Conservation (phyloP, 176 grass and related monocot species). For the Canna indica region DNA sequence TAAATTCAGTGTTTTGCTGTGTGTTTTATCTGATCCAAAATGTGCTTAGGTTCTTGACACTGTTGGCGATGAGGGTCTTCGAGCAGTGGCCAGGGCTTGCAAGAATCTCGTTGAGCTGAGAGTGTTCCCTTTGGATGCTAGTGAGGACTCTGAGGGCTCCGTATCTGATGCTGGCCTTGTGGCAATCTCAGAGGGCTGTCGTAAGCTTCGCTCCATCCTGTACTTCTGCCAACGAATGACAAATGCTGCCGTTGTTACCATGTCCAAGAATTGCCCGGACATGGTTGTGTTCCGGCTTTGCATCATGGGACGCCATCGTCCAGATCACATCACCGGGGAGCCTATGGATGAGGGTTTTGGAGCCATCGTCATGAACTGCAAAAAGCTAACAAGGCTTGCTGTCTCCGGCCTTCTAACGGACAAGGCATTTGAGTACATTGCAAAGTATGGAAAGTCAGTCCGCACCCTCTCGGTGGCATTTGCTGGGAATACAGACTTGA, state of each 20-base stretch:
- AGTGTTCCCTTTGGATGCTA: slow-evolving; percentile 52
- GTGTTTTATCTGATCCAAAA: slow-evolving; percentile 11
- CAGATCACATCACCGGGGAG: slow-evolving; percentile 44
- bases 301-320: slow-evolving; percentile 75
- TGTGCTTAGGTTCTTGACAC: slow-evolving; percentile 70
- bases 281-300: slow-evolving; percentile 78
- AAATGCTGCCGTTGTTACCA: slow-evolving; percentile 56
- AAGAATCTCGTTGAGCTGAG: slow-evolving; percentile 68
- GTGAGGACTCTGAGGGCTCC: slow-evolving; percentile 68
- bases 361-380: slow-evolving; percentile 80
- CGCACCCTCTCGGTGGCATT: slow-evolving; percentile 87
- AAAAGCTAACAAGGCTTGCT: slow-evolving; percentile 80
- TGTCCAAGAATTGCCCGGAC: slow-evolving; percentile 72
- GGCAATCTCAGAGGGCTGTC: slow-evolving; percentile 72
- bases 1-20: background rate
- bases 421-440: slow-evolving; percentile 73
- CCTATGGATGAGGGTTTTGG: slow-evolving; percentile 93
- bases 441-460: slow-evolving; percentile 58
- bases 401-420: slow-evolving; percentile 77
- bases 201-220: slow-evolving; percentile 47
- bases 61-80: slow-evolving; percentile 65
- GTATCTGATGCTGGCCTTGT: slow-evolving; percentile 62
- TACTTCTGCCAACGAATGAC: slow-evolving; percentile 98
- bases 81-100: slow-evolving; percentile 40
- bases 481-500: slow-evolving; percentile 58